Percentiles rank a stretch among this genome's conserved stretches.
These are phyloP conservation scores for Albatrellus ellisii DNA, from an alignment of 768 basidiomycete genomes.

Conservation along the genomic window DNA sequence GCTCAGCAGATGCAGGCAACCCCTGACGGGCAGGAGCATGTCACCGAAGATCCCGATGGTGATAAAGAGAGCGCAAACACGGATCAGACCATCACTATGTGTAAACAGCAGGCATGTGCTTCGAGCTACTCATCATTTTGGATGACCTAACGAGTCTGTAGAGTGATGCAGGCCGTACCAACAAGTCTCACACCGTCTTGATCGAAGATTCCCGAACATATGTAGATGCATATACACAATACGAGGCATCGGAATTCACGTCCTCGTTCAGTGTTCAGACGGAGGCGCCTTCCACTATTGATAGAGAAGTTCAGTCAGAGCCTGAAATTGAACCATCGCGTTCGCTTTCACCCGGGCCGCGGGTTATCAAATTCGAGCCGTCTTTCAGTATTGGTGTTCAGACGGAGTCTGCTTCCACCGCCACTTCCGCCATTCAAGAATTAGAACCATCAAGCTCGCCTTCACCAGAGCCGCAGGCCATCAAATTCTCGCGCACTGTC, in stretches of 20 bases:
- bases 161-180: constrained; percentile 42
- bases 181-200: constrained; percentile 29
- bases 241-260: constrained; percentile 46
- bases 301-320: too few species aligned
- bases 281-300: too few species aligned
- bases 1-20: constrained; percentile 62
- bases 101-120: constrained; percentile 52
- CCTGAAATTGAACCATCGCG: too few species aligned
- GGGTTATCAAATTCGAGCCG: too few species aligned
- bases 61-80: constrained; percentile 59
- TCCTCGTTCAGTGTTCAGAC: too few species aligned
- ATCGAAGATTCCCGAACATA: constrained; percentile 63
- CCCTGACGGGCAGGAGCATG: constrained; percentile 88
- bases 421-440: too few species aligned
- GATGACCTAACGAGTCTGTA: constrained; percentile 1
- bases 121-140: neutral
- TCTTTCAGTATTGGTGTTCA: too few species aligned
- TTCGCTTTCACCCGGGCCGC: too few species aligned
- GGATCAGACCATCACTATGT: constrained; percentile 80
- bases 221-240: constrained; percentile 60
- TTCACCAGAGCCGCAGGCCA: too few species aligned
- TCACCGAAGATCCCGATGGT: constrained; percentile 83
- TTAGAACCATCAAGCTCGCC: too few species aligned
- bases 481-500: too few species aligned
- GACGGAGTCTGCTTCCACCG: too few species aligned